Base-by-base conservation (phyloP, 2,329 filamentous ascomycete species). In the Aspergillus pseudoglaucus region DNA sequence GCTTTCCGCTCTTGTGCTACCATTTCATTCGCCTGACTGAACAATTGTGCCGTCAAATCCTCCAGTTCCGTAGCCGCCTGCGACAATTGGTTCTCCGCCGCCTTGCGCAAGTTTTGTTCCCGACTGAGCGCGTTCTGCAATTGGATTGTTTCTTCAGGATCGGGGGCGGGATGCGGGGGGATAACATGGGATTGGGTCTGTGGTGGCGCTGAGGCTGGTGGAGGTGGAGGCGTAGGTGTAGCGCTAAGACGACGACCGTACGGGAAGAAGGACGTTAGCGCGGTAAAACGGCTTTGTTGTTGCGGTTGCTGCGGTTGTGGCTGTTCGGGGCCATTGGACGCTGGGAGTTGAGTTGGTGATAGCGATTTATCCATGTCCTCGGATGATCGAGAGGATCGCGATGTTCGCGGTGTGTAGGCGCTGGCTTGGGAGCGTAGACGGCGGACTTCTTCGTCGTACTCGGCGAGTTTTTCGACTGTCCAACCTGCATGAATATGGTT, bases 1-100 rank as follows among this genome's bases (percentile, higher is more conserved):
- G 79, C 79, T 59, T 75, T 78, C 22, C 81, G 72, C 67, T 84
- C 82, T 46, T 74, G 68, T 3, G 81, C 80, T 7, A 84, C 81
- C 81, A 84, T 83, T 63, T 84, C 81, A 50, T 84, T 84, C 27
- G 81, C 81, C 59, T 83, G 78, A 45, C 77, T 77, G 61, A 84
- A 84, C 7, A 84, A 62, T 48, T 76, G 75, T 27, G 75, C 76
- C 10, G 76, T 82, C 50, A 84, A 63, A 46, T 84, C 81, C 55
- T 84, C 81, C 25, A 84, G 71, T 62, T 84, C 81, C 1, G 66
- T 71, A 51, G 75, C 78, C 14, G 80, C 74, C 44, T 76, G 74
- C 32, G 73, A 72, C 2, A 80, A 68, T 51, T 77, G 75, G 23
- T 70, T 71, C 59, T 84, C 81, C 0, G 80, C 80, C n/a, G 76